phyloP scores from a whole-genome alignment of 192 early-diverging fungal genomes.

The Backusella liffmaniae region DNA sequence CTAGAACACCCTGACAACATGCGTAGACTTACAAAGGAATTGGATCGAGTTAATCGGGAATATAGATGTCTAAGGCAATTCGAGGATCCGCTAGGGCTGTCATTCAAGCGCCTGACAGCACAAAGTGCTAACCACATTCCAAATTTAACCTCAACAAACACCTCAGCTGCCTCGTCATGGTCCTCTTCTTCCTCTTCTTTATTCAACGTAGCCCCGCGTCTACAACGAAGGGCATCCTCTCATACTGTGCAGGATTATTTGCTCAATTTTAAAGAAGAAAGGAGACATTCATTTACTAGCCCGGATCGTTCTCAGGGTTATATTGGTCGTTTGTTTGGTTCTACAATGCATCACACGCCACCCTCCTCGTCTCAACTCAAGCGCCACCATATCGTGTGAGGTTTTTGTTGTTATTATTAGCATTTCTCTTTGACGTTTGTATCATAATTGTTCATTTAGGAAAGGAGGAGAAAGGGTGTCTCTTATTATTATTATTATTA shows the following conservation, averaged over 20 bases:
- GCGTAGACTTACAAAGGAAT: slow-evolving; percentile 41
- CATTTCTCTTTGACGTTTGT: slow-evolving; percentile 4
- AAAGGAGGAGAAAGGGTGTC: background rate
- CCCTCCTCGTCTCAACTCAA: background rate
- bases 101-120: slow-evolving; percentile 32
- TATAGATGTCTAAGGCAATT: slow-evolving; percentile 36
- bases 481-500: background rate
- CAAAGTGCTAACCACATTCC: background rate
- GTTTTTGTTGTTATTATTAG: background rate
- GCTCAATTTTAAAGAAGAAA: slow-evolving; percentile 9
- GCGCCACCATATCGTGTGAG: background rate
- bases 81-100: slow-evolving; percentile 43
- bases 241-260: background rate
- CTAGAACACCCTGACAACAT: slow-evolving; percentile 44
- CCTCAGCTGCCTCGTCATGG: background rate
- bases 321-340: slow-evolving; percentile 17
- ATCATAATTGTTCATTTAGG: background rate
- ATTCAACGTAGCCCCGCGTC: background rate
- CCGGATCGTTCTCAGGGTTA: slow-evolving; percentile 13
- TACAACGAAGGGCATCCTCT: slow-evolving; percentile 9
- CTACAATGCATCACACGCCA: slow-evolving; percentile 11
- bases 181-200: slow-evolving; percentile 9
- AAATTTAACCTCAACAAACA: background rate
- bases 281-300: slow-evolving; percentile 4
- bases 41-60: slow-evolving; percentile 51